Percentiles rank a stretch among this genome's conserved stretches.
Evolutionary conservation across 169 alveolate species (phyloP).

Genomic region (Eimeria praecox): DNA sequence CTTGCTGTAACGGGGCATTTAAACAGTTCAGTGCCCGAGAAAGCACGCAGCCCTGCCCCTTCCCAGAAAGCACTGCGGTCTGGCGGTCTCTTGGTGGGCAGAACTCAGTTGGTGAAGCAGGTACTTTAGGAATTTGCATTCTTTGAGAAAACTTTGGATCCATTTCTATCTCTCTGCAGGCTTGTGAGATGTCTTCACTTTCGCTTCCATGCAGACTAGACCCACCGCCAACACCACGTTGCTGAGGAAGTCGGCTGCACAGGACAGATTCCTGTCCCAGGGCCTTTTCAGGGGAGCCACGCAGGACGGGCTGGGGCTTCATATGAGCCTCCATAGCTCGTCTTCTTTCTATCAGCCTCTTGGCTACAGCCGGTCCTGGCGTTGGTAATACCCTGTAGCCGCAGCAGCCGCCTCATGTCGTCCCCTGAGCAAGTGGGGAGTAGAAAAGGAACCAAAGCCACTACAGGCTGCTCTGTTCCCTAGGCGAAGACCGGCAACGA

Average conservation of each 20-base stretch:
- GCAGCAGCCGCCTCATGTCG: conserved; percentile 57
- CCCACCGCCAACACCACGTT: background rate
- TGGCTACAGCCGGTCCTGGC: conserved; percentile 11
- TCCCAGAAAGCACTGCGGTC: background rate
- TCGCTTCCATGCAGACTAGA: background rate
- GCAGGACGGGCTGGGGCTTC: background rate
- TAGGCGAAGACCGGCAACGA: background rate
- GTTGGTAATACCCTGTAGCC: conserved; percentile 6
- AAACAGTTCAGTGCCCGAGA: background rate
- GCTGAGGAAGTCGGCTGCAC: background rate
- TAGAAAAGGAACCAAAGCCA: background rate
- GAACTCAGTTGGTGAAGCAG: background rate
- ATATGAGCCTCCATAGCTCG: conserved; percentile 22
- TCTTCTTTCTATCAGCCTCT: background rate
- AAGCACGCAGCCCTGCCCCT: background rate
- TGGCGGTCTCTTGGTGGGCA: background rate
- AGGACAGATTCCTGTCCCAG: background rate
- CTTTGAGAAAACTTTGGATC: background rate
- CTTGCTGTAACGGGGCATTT: background rate
- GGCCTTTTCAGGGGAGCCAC: background rate
- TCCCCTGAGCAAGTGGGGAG: conserved; percentile 46
- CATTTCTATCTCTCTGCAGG: background rate
- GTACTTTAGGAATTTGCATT: background rate
- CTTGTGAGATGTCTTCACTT: background rate
- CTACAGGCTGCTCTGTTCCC: background rate